phyloP scores from a whole-genome alignment of 2,329 filamentous ascomycete genomes.

The Alternaria sp. region DNA sequence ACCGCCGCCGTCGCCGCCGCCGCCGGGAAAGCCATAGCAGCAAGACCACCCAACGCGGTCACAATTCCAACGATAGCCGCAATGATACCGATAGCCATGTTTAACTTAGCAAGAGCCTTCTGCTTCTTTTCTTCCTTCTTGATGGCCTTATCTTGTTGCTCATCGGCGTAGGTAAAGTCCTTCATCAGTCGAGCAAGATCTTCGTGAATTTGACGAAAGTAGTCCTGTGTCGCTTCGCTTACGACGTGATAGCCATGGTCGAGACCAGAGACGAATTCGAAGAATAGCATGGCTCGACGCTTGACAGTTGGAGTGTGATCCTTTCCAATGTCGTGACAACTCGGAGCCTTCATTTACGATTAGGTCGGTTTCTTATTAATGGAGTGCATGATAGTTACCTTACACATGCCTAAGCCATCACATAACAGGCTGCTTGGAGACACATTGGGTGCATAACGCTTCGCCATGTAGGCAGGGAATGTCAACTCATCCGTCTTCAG shows the following conservation, averaged over 20 bases:
- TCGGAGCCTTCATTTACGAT: not conserved
- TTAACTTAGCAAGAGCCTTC: not conserved
- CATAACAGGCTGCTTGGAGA: constrained; percentile 1
- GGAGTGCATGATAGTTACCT: not conserved
- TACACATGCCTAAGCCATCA: not conserved
- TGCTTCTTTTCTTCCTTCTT: constrained; percentile 8
- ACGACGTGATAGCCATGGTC: not conserved
- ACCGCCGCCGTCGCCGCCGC: no score
- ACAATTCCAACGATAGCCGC: not conserved
- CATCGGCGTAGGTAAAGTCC: not conserved
- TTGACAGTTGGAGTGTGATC: not conserved
- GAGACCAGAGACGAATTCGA: constrained; percentile 5
- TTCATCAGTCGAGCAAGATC: not conserved
- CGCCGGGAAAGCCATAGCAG: no score
- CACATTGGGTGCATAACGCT: constrained; percentile 1
- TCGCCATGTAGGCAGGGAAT: constrained; percentile 2
- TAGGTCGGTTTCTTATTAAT: no score
- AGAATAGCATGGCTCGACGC: constrained; percentile 2
- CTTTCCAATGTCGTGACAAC: constrained; percentile 2
- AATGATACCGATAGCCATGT: not conserved
- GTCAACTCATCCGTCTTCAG: not conserved
- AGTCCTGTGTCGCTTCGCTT: not conserved
- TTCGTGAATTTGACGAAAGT: not conserved
- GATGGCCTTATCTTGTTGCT: not conserved
- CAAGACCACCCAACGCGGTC: no score